phyloP scores from a whole-genome alignment of 75 land plant genomes.

The Pseudotsuga menziesii region DNA sequence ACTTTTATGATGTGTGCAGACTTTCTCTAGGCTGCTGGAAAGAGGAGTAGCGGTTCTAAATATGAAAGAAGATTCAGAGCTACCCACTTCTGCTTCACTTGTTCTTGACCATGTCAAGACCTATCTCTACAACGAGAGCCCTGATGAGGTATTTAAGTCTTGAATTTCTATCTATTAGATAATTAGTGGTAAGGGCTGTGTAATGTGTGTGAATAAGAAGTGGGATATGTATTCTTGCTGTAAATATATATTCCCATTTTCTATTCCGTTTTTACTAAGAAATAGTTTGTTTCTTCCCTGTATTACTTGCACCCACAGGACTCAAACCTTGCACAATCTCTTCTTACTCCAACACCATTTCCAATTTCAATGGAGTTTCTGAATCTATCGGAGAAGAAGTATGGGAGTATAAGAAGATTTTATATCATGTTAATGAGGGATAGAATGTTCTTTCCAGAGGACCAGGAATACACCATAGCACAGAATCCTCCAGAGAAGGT shows the following conservation, averaged over 20 bases:
- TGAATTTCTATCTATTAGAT: too few species aligned
- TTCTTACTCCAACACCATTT: conserved; percentile 15
- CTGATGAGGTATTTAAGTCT: background rate
- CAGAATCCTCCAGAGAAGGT: conserved; percentile 25
- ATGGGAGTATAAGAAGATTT: conserved; percentile 18
- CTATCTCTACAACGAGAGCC: conserved; percentile 17
- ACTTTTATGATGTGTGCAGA: background rate
- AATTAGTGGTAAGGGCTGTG: too few species aligned
- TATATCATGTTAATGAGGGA: conserved; percentile 18
- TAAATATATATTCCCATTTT: too few species aligned
- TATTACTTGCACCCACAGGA: conserved; percentile 12
- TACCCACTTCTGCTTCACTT: conserved; percentile 8
- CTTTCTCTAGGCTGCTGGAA: background rate
- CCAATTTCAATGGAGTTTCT: conserved; percentile 13
- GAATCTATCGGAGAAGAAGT: conserved; percentile 9
- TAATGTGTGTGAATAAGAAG: too few species aligned
- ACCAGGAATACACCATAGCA: conserved; percentile 16
- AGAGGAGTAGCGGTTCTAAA: background rate
- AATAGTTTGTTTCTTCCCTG: too few species aligned
- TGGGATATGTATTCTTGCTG: too few species aligned
- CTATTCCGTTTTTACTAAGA: too few species aligned
- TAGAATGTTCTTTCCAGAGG: background rate
- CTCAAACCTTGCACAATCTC: conserved; percentile 12
- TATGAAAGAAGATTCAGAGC: background rate
- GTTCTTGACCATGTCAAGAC: background rate